Conservation (phyloP, 768 basidiomycete genomes). For the Pleurotus sapidus region DNA sequence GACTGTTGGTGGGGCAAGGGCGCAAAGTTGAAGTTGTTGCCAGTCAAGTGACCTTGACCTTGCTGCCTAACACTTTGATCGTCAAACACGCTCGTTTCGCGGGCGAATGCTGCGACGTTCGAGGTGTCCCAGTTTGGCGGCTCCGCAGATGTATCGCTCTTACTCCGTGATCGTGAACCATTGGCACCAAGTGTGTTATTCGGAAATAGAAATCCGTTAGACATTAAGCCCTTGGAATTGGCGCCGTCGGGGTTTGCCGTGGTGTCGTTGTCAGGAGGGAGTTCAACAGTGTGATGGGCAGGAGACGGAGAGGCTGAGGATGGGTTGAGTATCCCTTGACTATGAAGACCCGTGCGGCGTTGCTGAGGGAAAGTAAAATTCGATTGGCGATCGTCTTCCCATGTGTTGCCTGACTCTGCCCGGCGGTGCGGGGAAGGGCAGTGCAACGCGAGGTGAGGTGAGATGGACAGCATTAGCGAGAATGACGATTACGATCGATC, state of each 20-base stretch:
- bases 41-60: constrained; percentile 7
- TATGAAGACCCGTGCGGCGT: not conserved
- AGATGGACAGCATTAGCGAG: not conserved
- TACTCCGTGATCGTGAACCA: constrained; percentile 35
- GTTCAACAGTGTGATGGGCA: constrained; percentile 14
- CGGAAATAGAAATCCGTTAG: constrained; percentile 4
- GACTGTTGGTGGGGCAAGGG: not conserved
- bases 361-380: constrained; percentile 1
- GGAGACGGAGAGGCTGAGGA: constrained; percentile 16
- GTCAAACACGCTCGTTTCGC: not conserved
- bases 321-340: constrained; percentile 9
- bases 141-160: constrained; percentile 58
- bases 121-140: constrained; percentile 49
- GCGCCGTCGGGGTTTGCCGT: constrained; percentile 22
- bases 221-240: constrained; percentile 16
- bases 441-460: not conserved
- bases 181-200: constrained; percentile 24
- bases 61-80: not conserved
- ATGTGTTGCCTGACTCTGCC: not conserved
- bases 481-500: not conserved
- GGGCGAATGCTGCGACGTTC: no score
- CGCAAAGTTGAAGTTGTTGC: constrained; percentile 16
- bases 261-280: constrained; percentile 1
- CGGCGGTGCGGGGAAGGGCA: not conserved
- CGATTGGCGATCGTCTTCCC: not conserved